These are phyloP conservation scores for Zasmidium citrigriseum DNA, from an alignment of 2,329 filamentous ascomycete species.

Conservation along the genomic window DNA sequence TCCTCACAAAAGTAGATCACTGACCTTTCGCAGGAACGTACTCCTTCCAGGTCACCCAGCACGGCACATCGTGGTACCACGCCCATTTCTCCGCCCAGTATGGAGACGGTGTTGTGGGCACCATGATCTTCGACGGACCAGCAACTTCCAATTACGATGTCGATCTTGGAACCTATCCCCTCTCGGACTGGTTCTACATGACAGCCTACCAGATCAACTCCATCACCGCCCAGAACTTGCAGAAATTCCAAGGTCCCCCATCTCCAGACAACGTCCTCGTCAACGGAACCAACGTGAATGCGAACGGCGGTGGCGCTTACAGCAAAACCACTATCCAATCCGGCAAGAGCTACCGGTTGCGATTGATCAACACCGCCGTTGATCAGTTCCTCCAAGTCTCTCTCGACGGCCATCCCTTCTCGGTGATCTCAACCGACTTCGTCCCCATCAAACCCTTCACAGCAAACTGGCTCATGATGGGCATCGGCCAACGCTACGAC, in stretches of 20 bases:
- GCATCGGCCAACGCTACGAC: slow-evolving; percentile 56
- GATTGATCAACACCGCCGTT: slow-evolving; percentile 44
- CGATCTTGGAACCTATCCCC: slow-evolving; percentile 60
- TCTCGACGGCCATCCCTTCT: slow-evolving; percentile 49
- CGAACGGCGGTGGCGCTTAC: slow-evolving; percentile 15
- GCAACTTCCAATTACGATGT: slow-evolving; percentile 59
- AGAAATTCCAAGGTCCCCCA: slow-evolving; percentile 28
- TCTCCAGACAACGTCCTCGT: slow-evolving; percentile 5
- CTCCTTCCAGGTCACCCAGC: slow-evolving; percentile 44
- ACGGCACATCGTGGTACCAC: slow-evolving; percentile 54
- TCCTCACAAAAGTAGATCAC: background rate
- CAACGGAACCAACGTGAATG: slow-evolving; percentile 10
- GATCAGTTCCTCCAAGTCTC: slow-evolving; percentile 43
- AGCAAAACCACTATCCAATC: slow-evolving; percentile 25
- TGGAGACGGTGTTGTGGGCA: slow-evolving; percentile 59
- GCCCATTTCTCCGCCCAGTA: slow-evolving; percentile 57
- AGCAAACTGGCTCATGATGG: slow-evolving; percentile 50
- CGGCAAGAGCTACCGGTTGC: slow-evolving; percentile 42
- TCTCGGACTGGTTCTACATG: slow-evolving; percentile 58
- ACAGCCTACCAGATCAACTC: slow-evolving; percentile 21
- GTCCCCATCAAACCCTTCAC: slow-evolving; percentile 43
- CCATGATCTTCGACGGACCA: slow-evolving; percentile 62
- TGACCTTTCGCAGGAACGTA: slow-evolving; percentile 10
- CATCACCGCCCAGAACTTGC: slow-evolving; percentile 34
- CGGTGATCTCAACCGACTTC: slow-evolving; percentile 44